Conservation (phyloP, 805 yeast genomes). For the Candida dajiaensis region DNA sequence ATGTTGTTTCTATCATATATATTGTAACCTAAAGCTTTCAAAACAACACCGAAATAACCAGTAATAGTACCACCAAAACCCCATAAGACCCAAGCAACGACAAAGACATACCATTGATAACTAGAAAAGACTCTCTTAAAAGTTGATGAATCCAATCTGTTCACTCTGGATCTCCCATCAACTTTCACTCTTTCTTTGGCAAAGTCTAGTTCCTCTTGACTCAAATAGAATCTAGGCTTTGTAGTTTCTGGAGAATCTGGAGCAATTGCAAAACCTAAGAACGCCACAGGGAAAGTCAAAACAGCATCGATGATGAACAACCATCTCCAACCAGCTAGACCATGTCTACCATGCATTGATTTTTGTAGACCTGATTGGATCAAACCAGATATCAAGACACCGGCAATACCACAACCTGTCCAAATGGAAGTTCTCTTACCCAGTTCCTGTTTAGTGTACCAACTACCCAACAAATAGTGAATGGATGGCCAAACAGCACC, state of each 20-base stretch:
- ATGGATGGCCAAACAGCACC: constrained; percentile 55
- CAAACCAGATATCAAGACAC: constrained; percentile 29
- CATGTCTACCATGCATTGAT: constrained; percentile 5
- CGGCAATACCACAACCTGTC: constrained; percentile 6
- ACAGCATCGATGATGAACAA: constrained; percentile 10
- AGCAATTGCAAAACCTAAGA: constrained; percentile 25
- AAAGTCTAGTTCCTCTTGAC: constrained; percentile 12
- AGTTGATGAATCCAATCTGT: constrained; percentile 9
- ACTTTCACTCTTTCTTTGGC: constrained; percentile 10
- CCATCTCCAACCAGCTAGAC: constrained; percentile 11
- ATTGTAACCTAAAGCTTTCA: constrained; percentile 18
- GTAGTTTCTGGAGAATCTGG: constrained; percentile 35
- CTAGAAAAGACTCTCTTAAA: constrained; percentile 15
- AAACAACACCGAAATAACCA: constrained; percentile 12
- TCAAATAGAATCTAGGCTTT: constrained; percentile 12
- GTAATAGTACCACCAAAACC: constrained; percentile 8
- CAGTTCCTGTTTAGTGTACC: constrained; percentile 49
- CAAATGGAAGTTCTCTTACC: constrained; percentile 55
- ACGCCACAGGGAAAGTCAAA: constrained; percentile 12
- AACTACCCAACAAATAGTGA: constrained; percentile 50
- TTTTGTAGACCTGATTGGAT: constrained; percentile 19
- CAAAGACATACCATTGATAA: constrained; percentile 20
- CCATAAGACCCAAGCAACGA: constrained; percentile 12
- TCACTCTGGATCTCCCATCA: constrained; percentile 13
- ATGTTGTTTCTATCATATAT: constrained; percentile 21